Evolutionary conservation across 139 green algal genomes (phyloP), one percentile per base, ranked within the genome.

Genomic region (Marvania coccoides): DNA sequence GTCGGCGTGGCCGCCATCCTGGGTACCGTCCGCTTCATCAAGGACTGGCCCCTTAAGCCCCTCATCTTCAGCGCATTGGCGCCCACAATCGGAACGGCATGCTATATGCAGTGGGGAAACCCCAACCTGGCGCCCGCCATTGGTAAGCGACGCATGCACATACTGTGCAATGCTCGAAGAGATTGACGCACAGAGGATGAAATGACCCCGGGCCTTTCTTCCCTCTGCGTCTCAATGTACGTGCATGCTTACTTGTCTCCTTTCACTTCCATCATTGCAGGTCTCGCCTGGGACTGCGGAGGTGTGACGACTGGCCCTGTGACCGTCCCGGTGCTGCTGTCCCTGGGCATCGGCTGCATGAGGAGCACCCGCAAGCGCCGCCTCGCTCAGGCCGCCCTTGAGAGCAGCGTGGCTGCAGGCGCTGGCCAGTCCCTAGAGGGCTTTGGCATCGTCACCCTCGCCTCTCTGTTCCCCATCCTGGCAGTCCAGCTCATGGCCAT

Each of bases 51-150:
- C 23, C 63, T 84, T 3, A 84, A 84, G 69, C 70, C 67, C 0
- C 58, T 79, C 40, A 79, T 84, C 48, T 68, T 53, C 23, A 38
- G 19, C 6, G 46, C 47, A 19, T 48, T 84, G 14, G 39, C 67
- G 4, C 77, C 77, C 10, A 82, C 78, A 12, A 39, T 84, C 0
- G 78, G 24, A 0, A 14, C 63, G 1, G 61, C 74, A 8, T 84
- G 78, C 63, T 84, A 82, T 34, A 83, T 82, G 74, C 78, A 84
- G 33, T 84, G 78, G 77, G 76, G 68, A 30, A 83, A 81, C 65
- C 57, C 69, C 14, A 23, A 79, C 54, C 48, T 81, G 38, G 38
- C 47, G 14, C 76, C 76, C 2, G 47, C 77, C 15, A 58, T 75
- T 39, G 72, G 68, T 5, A n/a, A n/a, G n/a, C n/a, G n/a, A n/a